Base-by-base conservation (phyloP, 2,329 filamentous ascomycete genomes). In the Alternaria triticimaculans region DNA sequence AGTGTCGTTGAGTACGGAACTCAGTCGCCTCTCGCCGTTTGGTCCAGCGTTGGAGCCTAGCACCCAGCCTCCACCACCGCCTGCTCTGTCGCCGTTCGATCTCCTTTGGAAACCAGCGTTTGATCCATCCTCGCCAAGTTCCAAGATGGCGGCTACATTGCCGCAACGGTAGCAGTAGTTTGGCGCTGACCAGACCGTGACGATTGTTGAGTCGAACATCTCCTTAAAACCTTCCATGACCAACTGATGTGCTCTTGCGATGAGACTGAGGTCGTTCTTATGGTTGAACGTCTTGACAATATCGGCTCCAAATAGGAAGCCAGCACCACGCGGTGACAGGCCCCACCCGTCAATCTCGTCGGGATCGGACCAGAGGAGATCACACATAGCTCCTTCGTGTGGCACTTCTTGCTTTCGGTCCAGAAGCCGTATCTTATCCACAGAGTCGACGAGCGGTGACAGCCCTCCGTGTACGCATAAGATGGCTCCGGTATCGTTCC, bases 221-320 rank as follows among this genome's bases (percentile, higher is more conserved):
- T 98, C 96, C 82, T 98, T 98, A 81, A 97, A 99, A 0, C 96
- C 96, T 80, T 99, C 96, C 96, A 98, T 99, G 68, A 99, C 96
- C 21, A 99, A 89, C 80, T 99, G 96, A 78, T 99, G 96, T 1
- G 96, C 96, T 59, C 96, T 89, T 18, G 95, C 96, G 69, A 99
- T 96, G 56, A 99, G 86, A 21, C 91, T 93, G 26, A 99, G 87
- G 76, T 97, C 93, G 79, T 99, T 99, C 62, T 90, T 88, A 81
- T 97, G 91, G 82, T 98, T 99, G 84, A 99, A 99, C 25, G 70
- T 89, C 75, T 96, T 96, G 75, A 98, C 95, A 62, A 98, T 98
- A 77, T 97, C 94, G 4, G 92, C 90, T 55, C 96, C 96, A 71
- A 99, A 99, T 12, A 98, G 85, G 83, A 97, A 99, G 1, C 96